Evolutionary conservation across 306 rosid species (phyloP).

Genomic region (Alnus glutinosa): DNA sequence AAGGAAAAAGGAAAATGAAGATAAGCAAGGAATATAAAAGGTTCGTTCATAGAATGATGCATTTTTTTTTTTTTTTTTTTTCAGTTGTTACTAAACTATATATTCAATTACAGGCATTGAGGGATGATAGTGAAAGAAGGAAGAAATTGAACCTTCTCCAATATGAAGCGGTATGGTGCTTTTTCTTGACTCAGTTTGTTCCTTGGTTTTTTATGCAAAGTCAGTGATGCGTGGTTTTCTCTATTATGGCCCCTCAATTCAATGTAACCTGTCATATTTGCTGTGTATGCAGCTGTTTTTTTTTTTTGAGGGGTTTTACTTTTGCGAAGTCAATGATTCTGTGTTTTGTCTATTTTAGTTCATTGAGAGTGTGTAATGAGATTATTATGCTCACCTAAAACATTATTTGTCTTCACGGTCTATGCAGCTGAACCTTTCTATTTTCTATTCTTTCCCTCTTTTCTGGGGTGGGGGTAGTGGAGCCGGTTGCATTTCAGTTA

Average conservation of each 20-base stretch:
- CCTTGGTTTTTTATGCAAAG: conserved; percentile 34
- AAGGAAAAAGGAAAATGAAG: conserved; percentile 14
- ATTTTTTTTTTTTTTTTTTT: neutral
- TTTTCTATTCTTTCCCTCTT: neutral
- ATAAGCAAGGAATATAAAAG: conserved; percentile 7
- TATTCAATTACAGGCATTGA: conserved; percentile 48
- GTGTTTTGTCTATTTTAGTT: neutral
- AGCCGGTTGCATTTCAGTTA: too few species aligned
- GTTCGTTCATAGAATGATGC: neutral
- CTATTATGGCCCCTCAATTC: conserved; percentile 13
- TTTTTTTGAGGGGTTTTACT: neutral
- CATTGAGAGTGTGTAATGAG: neutral
- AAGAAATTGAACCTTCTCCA: conserved; percentile 80
- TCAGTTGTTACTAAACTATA: conserved; percentile 5
- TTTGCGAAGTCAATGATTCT: neutral
- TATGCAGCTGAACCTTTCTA: neutral
- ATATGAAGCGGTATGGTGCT: conserved; percentile 88
- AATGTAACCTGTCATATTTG: neutral
- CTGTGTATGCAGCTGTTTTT: neutral
- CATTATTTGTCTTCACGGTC: neutral
- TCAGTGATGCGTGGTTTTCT: neutral
- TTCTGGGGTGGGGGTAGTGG: neutral
- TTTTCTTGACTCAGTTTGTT: conserved; percentile 45
- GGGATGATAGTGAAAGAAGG: conserved; percentile 68
- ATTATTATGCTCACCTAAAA: neutral